Evolutionary conservation across 2,329 filamentous ascomycete species (phyloP), one percentile per base, ranked within the genome.

Genomic region (Nothopassalora personata): DNA sequence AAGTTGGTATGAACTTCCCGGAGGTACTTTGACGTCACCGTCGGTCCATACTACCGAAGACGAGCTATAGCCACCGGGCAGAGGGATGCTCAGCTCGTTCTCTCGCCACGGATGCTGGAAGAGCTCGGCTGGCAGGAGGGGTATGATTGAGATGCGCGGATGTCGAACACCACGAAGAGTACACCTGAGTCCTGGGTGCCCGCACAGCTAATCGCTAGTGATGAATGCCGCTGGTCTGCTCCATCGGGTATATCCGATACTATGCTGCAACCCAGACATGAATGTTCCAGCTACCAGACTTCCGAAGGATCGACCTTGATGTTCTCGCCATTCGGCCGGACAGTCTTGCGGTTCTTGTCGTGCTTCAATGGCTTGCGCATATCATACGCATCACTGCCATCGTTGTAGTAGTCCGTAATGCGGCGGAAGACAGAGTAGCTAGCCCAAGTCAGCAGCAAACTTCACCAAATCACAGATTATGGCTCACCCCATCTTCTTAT

Each of bases 341-440:
- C 82, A 74, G 95, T 90, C 73, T 89, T 83, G 59, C 82, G 77
- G 57, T 87, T 83, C 73, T 82, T 84, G 76, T 99, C 94, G 70
- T 92, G 83, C 75, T 84, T 89, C 77, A 93, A 85, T 39, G 91
- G 85, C 74, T 97, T 97, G 65, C 94, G 85, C 94, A 99, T 99
- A 77, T 99, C 94, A 73, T 90, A 94, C 18, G 93, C 94, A 78
- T 97, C 93, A 75, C 96, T 91, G 71, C 95, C 89, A 72, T 97
- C 92, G 63, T 89, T 90, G 71, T 99, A 99, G 75, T 99, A 99
- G 68, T 89, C 88, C 67, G 91, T 86, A 48, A 99, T 93, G 9
- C 90, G 84, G 49, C 94, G 83, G 76, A 89, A 99, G 50, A 97
- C 88, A 59, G 86, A 91, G 73, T 99, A 86, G 43, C 80, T 82